These are phyloP conservation scores for Cystoderma amianthinum DNA, from an alignment of 768 basidiomycete genomes.

Conservation along the genomic window DNA sequence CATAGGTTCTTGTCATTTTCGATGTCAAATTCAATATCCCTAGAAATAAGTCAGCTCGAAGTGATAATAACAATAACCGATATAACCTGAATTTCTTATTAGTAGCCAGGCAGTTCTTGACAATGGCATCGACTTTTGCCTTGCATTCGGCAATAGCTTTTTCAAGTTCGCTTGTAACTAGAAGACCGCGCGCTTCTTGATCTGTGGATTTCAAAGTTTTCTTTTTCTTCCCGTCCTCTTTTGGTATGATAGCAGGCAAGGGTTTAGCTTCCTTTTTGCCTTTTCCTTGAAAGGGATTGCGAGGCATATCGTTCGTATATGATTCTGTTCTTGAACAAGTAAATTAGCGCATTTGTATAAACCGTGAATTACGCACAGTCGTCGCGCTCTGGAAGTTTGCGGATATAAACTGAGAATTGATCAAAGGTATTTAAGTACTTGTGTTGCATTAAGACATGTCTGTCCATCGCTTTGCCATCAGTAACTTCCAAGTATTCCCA, in stretches of 20 bases:
- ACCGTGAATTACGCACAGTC: too few species aligned
- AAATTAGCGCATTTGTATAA: too few species aligned
- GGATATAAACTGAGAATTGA: too few species aligned
- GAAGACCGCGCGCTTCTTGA: constrained; percentile 26
- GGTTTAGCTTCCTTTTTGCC: neutral
- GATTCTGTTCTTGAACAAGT: too few species aligned
- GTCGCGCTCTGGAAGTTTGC: too few species aligned
- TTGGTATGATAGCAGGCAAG: neutral
- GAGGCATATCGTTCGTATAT: too few species aligned
- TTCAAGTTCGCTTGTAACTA: constrained; percentile 41
- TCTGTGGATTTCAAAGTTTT: neutral
- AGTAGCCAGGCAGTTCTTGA: constrained; percentile 30
- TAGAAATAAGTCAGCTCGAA: constrained; percentile 11
- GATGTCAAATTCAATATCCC: constrained; percentile 46
- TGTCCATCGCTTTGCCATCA: too few species aligned
- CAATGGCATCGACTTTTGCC: constrained; percentile 32
- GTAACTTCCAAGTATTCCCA: too few species aligned
- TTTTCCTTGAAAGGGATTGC: too few species aligned
- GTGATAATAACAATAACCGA: neutral
- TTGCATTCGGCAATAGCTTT: constrained; percentile 35
- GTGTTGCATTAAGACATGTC: too few species aligned
- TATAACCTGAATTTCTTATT: constrained; percentile 42
- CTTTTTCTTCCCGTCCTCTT: neutral
- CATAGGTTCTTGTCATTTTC: constrained; percentile 32
- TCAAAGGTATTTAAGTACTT: too few species aligned